Evolutionary conservation across 23 red algal genomes (phyloP), one percentile per base, ranked within the genome.

Genomic region (Pyropia yezoensis): DNA sequence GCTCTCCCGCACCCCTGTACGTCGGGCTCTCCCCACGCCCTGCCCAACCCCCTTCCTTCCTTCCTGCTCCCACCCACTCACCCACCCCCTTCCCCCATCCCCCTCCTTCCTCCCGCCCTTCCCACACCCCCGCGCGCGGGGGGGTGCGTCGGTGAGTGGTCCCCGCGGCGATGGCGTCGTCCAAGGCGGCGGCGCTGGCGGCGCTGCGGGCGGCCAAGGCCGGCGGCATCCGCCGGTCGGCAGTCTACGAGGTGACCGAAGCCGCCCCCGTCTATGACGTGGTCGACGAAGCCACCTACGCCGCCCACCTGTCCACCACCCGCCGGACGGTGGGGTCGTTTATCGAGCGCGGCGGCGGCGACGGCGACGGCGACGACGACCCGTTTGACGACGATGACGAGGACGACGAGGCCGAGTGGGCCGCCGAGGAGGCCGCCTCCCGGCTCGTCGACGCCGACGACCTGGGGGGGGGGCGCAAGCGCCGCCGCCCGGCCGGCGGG

Each of bases 261-360:
- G 80, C 71, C 63, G 81, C 69, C 14, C 65, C 57, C 49, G 60
- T 95, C n/a, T 95, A 83, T 57, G 90, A 88, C 33, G 73, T 49
- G 18, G 90, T 95, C 17, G 90, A 95, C 61, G 90, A 95, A 16
- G 74, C 33, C 32, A 81, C 74, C 0, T 95, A 95, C 50, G 71
- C 61, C 0, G 62, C 69, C 11, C 73, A 70, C 45, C 26, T 62
- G 13, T 82, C 82, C 26, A 63, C 67, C n/a, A 67, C 67, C 62
- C 50, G 90, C 23, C 69, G 71, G 11, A 67, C 63, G 47, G 90
- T 76, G 19, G 70, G 78, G 27, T 70, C 73, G 0, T 95, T 95
- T 33, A 78, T 95, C 30, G 89, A 34, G 7, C 33, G 56, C 5
- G 59, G 57, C 1, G 17, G 14, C 2, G 7, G 64, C 4, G 64